Base-by-base conservation (phyloP, 2,329 filamentous ascomycete species). In the Xylariaceae sp. region DNA sequence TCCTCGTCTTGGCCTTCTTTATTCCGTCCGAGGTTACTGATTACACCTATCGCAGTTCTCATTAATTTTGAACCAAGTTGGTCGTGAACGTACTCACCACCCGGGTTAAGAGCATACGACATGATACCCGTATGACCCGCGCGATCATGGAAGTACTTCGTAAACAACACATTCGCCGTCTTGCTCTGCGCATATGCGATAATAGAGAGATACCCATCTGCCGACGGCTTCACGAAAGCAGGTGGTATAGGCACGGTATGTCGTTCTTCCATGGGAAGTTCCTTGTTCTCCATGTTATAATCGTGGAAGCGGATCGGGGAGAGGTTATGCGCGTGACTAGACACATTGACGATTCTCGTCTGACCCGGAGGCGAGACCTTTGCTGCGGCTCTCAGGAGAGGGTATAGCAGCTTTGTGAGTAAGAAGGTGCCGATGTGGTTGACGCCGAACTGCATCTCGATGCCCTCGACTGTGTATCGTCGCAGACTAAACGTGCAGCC, bases 141-240 rank as follows among this genome's bases (percentile, higher is more conserved):
- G 44, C 71, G 68, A 39, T 74, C 62, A 10, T 77, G 75, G 10
- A 80, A 69, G 10, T 69, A 73, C 30, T 75, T 59, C 0, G 72
- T 75, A 59, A 80, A 79, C 51, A 80, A 66, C 9, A 81, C 76
- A 56, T 81, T 80, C 2, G 79, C 79, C 35, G 79, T 78, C 69
- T 83, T 83, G 65, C 77, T 78, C 64, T 80, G 78, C 1, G 74
- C 75, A 61, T 83, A 83, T 2, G 78, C 78, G 13, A 73, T 62
- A n/a, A 70, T 73, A 5, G 71, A 68, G 57, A 74, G 69, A 56
- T 76, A 76, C 3, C 74, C 74, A 52, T 75, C 73, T 0, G 68
- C 64, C 64, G 67, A 63, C 11, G 63, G 65, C 55, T 67, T 73
- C 13, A 61, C 68, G 51, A 74, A 74, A 0, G 67, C 66, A 1